Base-by-base conservation (phyloP, 1,284 basidiomycete genomes). In the Blastosporella zonata region DNA sequence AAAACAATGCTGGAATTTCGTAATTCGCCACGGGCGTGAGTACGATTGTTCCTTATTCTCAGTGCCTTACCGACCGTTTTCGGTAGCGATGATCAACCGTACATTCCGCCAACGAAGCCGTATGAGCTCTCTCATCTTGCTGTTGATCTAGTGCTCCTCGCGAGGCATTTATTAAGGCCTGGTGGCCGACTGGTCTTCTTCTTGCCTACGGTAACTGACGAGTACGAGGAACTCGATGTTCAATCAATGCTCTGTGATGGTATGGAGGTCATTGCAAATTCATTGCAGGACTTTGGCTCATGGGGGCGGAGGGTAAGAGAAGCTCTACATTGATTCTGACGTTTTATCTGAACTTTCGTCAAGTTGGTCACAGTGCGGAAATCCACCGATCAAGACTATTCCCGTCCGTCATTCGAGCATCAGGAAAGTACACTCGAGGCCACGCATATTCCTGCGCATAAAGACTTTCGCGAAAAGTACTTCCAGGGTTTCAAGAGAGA, bases 101-200 rank as follows among this genome's bases (percentile, higher is more conserved):
- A 93, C 60, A 74, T 93, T 3, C 93, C 92, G 0, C 93, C 94
- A 0, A 94, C 84, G 12, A 88, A 85, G 55, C 93, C 95, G 1
- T 98, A 98, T 66, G 93, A 96, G 59, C 77, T 98, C n/a, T 90
- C 90, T 6, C 79, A 86, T 50, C 78, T 98, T 23, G 84, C 87
- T 2, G 61, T 73, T 20, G 95, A 98, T 62, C 81, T 99, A 9
- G 81, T 98, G 23, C 67, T 86, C 21, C 79, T 94, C 34, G 83
- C 93, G 1, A 81, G 93, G 43, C 90, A 90, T 65, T 73, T 98
- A 42, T 78, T 99, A 21, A 90, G 84, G 50, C 90, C 91, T 0
- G 78, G 78, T 13, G 97, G 97, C 12, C 75, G 97, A 28, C 79
- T 99, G 6, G 96, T 99, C 1, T 97, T 95, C 70, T 97, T 95